Evolutionary conservation across 371 early-diverging fungal species (phyloP), one percentile per base, ranked within the genome.

Genomic region (Mucor indicus): DNA sequence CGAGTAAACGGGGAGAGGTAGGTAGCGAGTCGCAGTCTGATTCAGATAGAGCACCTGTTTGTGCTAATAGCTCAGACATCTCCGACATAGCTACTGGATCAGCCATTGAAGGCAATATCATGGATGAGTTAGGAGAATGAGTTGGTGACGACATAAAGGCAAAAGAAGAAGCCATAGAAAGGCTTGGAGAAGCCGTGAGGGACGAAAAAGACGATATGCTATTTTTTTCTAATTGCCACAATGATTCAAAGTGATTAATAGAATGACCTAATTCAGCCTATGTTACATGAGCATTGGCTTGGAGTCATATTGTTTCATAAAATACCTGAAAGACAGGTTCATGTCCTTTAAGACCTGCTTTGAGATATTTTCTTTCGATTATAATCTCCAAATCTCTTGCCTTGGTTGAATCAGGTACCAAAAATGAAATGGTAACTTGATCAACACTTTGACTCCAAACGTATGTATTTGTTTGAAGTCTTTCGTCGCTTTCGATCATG

Each of bases 131-230:
- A 49, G 80, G 79, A 17, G 77, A 69, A 27, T 74, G 77, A 22
- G 58, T 69, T 4, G 69, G 65, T 17, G 68, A 63, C 12, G 68
- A 72, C 51, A 77, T 64, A 39, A 71, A 60, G n/a, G 75, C 79
- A 64, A 70, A 80, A 1, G 80, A 77, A 21, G 80, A 72, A 11
- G 77, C 76, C 38, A 67, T 64, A 7, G 80, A 79, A 29, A 79
- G 57, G 16, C 72, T 67, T 2, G 80, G 75, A 9, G 80, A 80
- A 0, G 72, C 66, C 10, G 75, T 62, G 38, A 79, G 53, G 2
- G 80, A 75, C 3, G 82, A 78, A 43, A 60, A 74, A 1, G 72
- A 64, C 1, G 71, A 68, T 29, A 58, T 57, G 9, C 62, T 47
- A 22, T 54, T 75, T 41, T 68, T 69, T 55, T 74, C 78, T 12